phyloP scores from a whole-genome alignment of 768 basidiomycete genomes.

The Polyporus arcularius region DNA sequence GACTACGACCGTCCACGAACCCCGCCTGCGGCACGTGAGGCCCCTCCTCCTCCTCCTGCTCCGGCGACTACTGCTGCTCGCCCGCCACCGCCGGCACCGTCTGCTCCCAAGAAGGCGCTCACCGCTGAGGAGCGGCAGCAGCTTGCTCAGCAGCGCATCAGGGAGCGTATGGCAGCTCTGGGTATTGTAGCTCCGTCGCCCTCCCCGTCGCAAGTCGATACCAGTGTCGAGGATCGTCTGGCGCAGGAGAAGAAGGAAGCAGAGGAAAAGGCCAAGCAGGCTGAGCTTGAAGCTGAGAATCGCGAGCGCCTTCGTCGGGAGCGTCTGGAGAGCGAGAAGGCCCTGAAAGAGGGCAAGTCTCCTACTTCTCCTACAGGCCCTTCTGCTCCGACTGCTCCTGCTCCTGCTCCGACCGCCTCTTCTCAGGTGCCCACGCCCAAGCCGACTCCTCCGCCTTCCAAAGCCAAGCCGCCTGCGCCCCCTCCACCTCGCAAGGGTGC shows the following conservation, averaged over 20 bases:
- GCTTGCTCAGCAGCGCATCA: slow-evolving; percentile 77
- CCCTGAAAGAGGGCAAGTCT: slow-evolving; percentile 49
- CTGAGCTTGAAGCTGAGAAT: slow-evolving; percentile 81
- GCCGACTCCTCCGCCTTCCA: slow-evolving; percentile 37
- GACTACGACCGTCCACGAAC: slow-evolving; percentile 36
- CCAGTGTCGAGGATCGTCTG: slow-evolving; percentile 80
- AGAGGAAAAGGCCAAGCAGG: slow-evolving; percentile 76
- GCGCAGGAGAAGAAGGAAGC: slow-evolving; percentile 89
- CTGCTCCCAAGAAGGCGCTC: slow-evolving; percentile 69
- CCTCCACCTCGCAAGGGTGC: slow-evolving; percentile 41
- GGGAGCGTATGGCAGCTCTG: slow-evolving; percentile 82
- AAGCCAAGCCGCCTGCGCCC: slow-evolving; percentile 36
- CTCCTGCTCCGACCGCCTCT: slow-evolving; percentile 31
- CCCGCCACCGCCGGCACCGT: slow-evolving; percentile 55
- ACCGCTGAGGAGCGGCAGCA: slow-evolving; percentile 81
- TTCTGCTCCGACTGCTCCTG: slow-evolving; percentile 26
- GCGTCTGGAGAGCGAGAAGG: slow-evolving; percentile 75
- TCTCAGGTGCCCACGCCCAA: slow-evolving; percentile 40
- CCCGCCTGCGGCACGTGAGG: slow-evolving; percentile 44
- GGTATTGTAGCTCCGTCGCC: slow-evolving; percentile 56
- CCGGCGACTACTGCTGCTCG: slow-evolving; percentile 46
- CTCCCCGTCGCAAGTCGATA: slow-evolving; percentile 61
- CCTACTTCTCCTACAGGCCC: slow-evolving; percentile 38
- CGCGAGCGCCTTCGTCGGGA: slow-evolving; percentile 72
- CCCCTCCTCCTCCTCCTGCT: slow-evolving; percentile 52